A percentile compares a stretch with the other conserved stretches of the same genome.
Conservation (phyloP, 1,284 basidiomycete genomes). For the Hymenochaete sp. region DNA sequence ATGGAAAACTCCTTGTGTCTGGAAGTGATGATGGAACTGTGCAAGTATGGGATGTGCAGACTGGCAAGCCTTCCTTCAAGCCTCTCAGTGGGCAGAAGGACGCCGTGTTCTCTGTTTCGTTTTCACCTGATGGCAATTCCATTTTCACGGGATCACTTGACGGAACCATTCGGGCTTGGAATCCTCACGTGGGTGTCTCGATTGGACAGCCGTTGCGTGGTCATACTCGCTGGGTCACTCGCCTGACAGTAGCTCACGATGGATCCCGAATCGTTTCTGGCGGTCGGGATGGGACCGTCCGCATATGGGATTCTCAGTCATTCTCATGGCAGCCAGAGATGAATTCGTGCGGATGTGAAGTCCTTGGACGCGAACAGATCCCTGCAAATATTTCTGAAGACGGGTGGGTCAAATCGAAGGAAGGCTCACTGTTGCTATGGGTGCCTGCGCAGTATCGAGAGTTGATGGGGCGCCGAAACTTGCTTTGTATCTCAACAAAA, state of each 20-base stretch:
- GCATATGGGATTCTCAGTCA: constrained; percentile 4
- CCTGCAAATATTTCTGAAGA: constrained; percentile 1
- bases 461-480: not conserved
- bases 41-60: constrained; percentile 66
- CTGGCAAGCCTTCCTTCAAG: constrained; percentile 19
- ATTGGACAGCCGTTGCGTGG: constrained; percentile 68
- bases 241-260: constrained; percentile 35
- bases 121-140: constrained; percentile 11
- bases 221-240: constrained; percentile 75
- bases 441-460: constrained; percentile 1
- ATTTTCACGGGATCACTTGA: constrained; percentile 16
- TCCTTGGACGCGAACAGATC: too few relatives aligned
- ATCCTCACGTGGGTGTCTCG: not conserved
- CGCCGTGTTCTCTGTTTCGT: constrained; percentile 18
- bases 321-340: too few relatives aligned
- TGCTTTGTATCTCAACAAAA: not conserved
- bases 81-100: constrained; percentile 14
- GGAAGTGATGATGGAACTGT: not conserved
- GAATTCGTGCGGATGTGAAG: too few relatives aligned
- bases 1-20: not conserved
- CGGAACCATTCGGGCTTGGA: constrained; percentile 16
- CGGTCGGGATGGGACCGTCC: not conserved
- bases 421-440: constrained; percentile 2
- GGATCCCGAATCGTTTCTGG: constrained; percentile 6
- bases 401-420: not conserved